phyloP scores from a whole-genome alignment of 805 yeast genomes.

The Tetrapisispora namnaoensis region DNA sequence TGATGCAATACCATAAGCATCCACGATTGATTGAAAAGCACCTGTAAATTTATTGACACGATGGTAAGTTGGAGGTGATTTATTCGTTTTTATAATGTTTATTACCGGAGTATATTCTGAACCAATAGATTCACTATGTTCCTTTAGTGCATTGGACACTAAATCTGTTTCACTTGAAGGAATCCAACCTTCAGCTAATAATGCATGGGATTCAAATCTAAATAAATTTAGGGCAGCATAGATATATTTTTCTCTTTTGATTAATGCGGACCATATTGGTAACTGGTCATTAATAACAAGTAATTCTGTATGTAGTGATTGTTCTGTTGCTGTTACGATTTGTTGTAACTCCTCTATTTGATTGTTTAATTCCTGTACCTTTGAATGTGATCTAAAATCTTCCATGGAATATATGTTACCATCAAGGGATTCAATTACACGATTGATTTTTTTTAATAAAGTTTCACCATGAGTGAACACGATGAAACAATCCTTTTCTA shows the following conservation, averaged over 20 bases:
- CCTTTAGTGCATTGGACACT: conserved; percentile 59
- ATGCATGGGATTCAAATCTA: conserved; percentile 73
- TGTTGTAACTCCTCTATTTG: conserved; percentile 47
- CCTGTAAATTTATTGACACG: conserved; percentile 88
- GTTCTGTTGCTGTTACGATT: conserved; percentile 54
- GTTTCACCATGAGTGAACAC: conserved; percentile 86
- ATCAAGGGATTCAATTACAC: conserved; percentile 83
- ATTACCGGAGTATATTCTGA: conserved; percentile 45
- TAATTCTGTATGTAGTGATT: conserved; percentile 67
- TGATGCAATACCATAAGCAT: conserved; percentile 88
- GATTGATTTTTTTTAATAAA: conserved; percentile 60
- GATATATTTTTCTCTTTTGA: conserved; percentile 74
- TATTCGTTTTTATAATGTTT: conserved; percentile 57
- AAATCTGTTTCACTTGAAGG: conserved; percentile 65
- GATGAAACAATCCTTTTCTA: conserved; percentile 74
- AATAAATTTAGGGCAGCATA: conserved; percentile 68
- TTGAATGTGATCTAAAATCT: conserved; percentile 33
- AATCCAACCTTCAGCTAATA: conserved; percentile 95
- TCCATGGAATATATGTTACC: conserved; percentile 46
- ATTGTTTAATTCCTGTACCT: conserved; percentile 33
- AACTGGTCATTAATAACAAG: conserved; percentile 67
- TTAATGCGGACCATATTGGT: conserved; percentile 58
- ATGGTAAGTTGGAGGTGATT: conserved; percentile 90
- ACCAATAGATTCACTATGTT: conserved; percentile 27
- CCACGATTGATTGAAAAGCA: conserved; percentile 89